A percentile compares a stretch with the other conserved stretches of the same genome.
phyloP scores from a whole-genome alignment of 2,329 filamentous ascomycete genomes.

The Aureobasidium sp. region DNA sequence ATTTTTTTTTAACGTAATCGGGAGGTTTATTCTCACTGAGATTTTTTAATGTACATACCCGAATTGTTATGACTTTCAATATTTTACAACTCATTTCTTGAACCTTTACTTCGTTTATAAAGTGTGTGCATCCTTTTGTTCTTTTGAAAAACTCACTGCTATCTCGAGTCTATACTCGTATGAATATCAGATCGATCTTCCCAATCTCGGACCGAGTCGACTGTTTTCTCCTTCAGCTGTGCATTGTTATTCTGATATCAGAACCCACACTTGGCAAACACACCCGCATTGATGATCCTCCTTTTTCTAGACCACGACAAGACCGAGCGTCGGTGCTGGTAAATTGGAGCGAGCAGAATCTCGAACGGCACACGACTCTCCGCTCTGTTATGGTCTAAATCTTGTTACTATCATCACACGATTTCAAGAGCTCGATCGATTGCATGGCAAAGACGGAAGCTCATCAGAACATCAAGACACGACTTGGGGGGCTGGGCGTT shows the following conservation, averaged over 20 bases:
- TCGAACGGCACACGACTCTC: background rate
- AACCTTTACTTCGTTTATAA: background rate
- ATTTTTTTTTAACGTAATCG: slow-evolving; percentile 3
- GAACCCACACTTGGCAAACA: slow-evolving; percentile 1
- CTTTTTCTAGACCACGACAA: background rate
- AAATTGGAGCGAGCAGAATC: background rate
- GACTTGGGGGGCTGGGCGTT: background rate
- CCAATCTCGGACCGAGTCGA: background rate
- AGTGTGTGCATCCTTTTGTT: background rate
- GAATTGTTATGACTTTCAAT: slow-evolving; percentile 3
- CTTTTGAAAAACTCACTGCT: no score
- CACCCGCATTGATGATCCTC: background rate
- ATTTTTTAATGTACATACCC: slow-evolving; percentile 7
- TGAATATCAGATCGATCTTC: background rate
- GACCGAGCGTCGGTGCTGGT: background rate
- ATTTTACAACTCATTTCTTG: background rate
- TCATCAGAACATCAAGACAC: background rate
- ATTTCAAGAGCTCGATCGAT: background rate
- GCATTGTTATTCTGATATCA: background rate
- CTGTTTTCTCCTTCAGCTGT: no score
- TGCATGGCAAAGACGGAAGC: background rate
- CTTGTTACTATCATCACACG: background rate
- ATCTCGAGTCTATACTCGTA: background rate
- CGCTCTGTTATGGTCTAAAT: background rate
- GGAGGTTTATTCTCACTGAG: background rate